Conservation (phyloP, 2,329 filamentous ascomycete species). For the Kalmusia sp. region DNA sequence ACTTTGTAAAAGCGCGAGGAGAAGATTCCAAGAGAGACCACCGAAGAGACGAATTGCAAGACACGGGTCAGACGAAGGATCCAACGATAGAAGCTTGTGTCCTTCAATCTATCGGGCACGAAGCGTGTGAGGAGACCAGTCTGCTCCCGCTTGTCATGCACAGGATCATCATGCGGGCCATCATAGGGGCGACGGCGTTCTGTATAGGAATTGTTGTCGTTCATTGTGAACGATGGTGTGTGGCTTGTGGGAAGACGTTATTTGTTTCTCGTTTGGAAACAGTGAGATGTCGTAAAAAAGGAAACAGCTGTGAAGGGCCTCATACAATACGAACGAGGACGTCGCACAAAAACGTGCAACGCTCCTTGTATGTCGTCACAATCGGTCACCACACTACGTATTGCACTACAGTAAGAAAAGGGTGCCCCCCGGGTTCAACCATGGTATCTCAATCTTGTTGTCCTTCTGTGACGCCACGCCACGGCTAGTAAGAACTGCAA, state of each 20-base stretch:
- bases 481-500: not conserved
- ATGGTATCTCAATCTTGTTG: not conserved
- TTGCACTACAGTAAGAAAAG: not conserved
- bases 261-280: not conserved
- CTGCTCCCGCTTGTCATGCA: constrained; percentile 12
- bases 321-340: too few relatives aligned
- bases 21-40: constrained; percentile 54
- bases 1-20: constrained; percentile 51
- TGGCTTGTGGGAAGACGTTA: not conserved
- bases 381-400: not conserved
- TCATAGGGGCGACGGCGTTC: constrained; percentile 11
- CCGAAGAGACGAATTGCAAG: constrained; percentile 54
- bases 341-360: too few relatives aligned
- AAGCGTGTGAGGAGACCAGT: constrained; percentile 41
- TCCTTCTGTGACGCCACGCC: not conserved
- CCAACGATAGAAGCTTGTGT: constrained; percentile 28
- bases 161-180: constrained; percentile 10
- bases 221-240: too few relatives aligned
- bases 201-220: not conserved
- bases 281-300: not conserved
- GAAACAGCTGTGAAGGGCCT: too few relatives aligned
- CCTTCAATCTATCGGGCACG: constrained; percentile 32
- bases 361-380: not conserved
- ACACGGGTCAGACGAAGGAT: constrained; percentile 49
- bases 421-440: not conserved